Percentiles rank a stretch among this genome's conserved stretches.
Conservation (phyloP, 73 alveolate species). For the Paramecium tetraurelia region DNA sequence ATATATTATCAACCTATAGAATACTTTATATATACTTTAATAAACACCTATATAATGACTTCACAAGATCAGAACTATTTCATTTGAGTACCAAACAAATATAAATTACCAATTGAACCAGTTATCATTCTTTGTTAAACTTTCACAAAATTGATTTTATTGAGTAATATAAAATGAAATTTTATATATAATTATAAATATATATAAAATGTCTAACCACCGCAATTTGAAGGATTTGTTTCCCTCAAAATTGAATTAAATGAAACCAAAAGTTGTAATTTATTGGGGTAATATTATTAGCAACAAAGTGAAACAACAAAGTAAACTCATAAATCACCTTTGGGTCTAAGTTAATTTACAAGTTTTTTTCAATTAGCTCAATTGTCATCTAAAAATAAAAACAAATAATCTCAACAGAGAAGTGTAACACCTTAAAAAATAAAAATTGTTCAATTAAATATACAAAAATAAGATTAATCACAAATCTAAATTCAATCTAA, state of each 20-base stretch:
- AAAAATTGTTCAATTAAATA: not conserved
- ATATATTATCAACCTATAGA: too few relatives aligned
- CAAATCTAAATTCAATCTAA: not conserved
- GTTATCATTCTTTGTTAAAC: not conserved
- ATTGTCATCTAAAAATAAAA: not conserved
- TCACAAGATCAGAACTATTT: too few relatives aligned
- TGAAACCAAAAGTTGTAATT: not conserved
- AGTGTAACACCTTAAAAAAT: constrained; percentile 3
- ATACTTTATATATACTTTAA: not conserved
- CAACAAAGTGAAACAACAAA: not conserved
- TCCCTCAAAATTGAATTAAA: not conserved
- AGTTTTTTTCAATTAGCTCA: not conserved
- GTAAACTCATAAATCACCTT: not conserved
- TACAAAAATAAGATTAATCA: not conserved
- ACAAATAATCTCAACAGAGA: not conserved
- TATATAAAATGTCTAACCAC: constrained; percentile 48
- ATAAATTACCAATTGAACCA: not conserved
- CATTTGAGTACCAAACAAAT: not conserved
- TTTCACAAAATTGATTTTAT: not conserved
- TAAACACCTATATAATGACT: not conserved
- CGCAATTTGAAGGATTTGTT: constrained; percentile 27
- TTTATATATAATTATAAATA: not conserved
- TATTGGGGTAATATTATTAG: not conserved
- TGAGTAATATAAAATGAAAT: not conserved
- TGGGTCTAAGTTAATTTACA: not conserved